phyloP scores from a whole-genome alignment of 139 green algal genomes.

The Chlamydomonas sp. region DNA sequence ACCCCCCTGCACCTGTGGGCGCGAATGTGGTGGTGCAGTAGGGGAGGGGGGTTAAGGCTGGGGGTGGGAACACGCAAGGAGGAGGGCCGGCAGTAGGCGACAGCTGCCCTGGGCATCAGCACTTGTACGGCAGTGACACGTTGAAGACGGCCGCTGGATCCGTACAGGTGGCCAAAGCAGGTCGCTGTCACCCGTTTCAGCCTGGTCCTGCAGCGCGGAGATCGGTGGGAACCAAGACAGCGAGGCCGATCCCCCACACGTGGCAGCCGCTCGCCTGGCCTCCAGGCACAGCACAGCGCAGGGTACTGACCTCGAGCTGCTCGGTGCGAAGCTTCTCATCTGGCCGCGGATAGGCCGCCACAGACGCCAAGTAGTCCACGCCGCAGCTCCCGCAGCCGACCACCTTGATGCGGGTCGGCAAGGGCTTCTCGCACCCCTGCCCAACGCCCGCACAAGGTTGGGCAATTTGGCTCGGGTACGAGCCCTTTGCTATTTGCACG shows the following conservation, averaged over 20 bases:
- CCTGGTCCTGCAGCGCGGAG: no score
- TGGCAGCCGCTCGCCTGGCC: no score
- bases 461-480: no score
- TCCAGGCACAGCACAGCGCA: background rate
- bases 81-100: no score
- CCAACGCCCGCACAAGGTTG: no score
- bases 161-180: no score
- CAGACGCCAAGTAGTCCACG: conserved; percentile 93
- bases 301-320: conserved; percentile 69
- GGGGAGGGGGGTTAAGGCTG: background rate
- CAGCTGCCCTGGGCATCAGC: no score
- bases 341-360: conserved; percentile 85
- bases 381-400: conserved; percentile 85
- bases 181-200: no score
- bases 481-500: no score
- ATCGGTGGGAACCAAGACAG: no score
- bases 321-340: conserved; percentile 95
- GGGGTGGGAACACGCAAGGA: no score
- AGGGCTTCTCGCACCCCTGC: conserved; percentile 22
- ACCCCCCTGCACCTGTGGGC: conserved; percentile 82
- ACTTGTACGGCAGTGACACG: no score
- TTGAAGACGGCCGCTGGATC: background rate
- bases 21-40: background rate
- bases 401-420: conserved; percentile 57
- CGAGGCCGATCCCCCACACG: background rate